Evolutionary conservation across 805 yeast species (phyloP).

Genomic region (Candida dendrica): DNA sequence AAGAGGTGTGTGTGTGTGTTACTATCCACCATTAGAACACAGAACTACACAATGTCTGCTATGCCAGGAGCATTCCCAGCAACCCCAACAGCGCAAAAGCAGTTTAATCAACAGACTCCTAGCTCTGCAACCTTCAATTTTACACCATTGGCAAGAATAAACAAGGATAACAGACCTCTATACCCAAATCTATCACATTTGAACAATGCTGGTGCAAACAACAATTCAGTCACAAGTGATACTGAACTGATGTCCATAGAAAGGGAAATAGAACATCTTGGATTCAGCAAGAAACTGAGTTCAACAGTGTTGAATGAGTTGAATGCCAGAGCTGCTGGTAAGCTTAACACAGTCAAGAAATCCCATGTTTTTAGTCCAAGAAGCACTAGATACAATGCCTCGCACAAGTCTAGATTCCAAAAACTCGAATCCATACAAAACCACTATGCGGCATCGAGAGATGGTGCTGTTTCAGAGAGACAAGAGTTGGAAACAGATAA

Average conservation of each 20-base stretch:
- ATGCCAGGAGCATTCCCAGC: constrained; percentile 3
- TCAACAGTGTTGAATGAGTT: constrained; percentile 26
- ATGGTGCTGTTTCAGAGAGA: constrained; percentile 1
- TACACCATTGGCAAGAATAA: constrained; percentile 2
- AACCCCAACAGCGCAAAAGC: constrained; percentile 1
- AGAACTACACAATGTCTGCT: neutral
- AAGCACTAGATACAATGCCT: constrained; percentile 14
- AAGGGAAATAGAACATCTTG: constrained; percentile 15
- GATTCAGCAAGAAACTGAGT: constrained; percentile 27
- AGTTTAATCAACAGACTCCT: constrained; percentile 7
- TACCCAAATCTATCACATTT: constrained; percentile 17
- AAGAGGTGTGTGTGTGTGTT: no score
- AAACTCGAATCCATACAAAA: constrained; percentile 26
- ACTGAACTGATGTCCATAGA: neutral
- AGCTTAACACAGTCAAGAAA: constrained; percentile 10
- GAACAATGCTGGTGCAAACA: constrained; percentile 2
- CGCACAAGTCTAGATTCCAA: constrained; percentile 20
- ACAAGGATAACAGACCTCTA: constrained; percentile 3
- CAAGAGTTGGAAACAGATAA: constrained; percentile 15
- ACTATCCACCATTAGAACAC: no score
- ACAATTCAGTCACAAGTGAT: neutral
- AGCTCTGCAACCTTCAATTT: constrained; percentile 9
- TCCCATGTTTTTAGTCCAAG: constrained; percentile 14
- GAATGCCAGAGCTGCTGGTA: constrained; percentile 24
- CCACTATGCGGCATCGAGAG: constrained; percentile 24